phyloP scores from a whole-genome alignment of 139 green algal species.

The Gonium pectorale region DNA sequence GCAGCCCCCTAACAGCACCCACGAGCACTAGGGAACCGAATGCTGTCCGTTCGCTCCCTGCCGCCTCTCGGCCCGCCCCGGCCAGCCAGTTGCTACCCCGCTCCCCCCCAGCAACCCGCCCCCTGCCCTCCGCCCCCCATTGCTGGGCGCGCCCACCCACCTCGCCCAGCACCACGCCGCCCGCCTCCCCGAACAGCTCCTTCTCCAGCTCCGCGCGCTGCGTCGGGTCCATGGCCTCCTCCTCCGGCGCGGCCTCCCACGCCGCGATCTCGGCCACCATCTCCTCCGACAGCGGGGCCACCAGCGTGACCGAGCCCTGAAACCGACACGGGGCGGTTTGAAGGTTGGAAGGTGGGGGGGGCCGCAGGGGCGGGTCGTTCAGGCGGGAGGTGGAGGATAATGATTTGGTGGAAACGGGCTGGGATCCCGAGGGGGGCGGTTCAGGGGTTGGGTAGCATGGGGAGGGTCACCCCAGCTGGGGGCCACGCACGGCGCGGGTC shows the following conservation, averaged over 20 bases:
- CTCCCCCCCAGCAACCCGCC: neutral
- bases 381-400: no score
- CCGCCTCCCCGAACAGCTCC: conserved; percentile 21
- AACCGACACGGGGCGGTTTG: neutral
- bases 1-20: no score
- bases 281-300: conserved; percentile 9
- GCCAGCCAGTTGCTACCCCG: no score
- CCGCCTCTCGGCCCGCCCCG: neutral
- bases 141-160: neutral
- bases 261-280: neutral
- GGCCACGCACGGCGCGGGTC: no score
- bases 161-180: conserved; percentile 6
- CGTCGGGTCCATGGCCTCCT: neutral
- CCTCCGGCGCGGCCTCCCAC: conserved; percentile 6
- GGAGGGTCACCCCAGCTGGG: no score
- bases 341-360: neutral
- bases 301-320: conserved; percentile 22
- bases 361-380: neutral
- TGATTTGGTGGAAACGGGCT: no score
- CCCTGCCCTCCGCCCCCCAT: neutral
- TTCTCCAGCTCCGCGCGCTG: neutral
- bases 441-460: no score
- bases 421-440: no score
- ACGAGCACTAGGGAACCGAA: no score
- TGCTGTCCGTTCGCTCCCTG: no score